Conservation (phyloP, 129 eudicot species). For the Pulicaria dysenterica region DNA sequence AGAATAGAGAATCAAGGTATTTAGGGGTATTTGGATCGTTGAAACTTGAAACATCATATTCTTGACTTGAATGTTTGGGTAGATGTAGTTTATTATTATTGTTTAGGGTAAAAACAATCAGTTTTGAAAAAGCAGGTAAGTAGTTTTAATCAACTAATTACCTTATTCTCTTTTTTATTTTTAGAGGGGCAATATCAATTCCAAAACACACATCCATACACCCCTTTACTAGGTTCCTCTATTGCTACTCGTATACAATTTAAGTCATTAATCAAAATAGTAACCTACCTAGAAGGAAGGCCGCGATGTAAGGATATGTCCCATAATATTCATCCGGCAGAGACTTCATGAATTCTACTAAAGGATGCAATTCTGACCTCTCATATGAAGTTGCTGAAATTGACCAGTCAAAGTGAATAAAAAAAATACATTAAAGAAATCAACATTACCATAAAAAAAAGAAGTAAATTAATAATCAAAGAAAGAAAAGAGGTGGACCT, state of each 20-base stretch:
- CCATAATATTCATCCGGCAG: constrained; percentile 34
- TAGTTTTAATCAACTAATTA: too few species aligned
- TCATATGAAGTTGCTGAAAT: constrained; percentile 88
- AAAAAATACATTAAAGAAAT: constrained; percentile 24
- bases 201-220: not conserved
- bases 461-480: not conserved
- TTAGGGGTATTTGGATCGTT: too few species aligned
- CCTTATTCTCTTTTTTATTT: too few species aligned
- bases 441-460: not conserved
- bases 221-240: not conserved
- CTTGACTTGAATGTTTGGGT: too few species aligned
- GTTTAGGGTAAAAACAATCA: too few species aligned
- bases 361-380: constrained; percentile 63
- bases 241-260: too few species aligned
- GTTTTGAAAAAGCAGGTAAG: too few species aligned
- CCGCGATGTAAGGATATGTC: too few species aligned
- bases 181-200: not conserved
- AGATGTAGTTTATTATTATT: too few species aligned
- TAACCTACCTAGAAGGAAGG: constrained; percentile 55
- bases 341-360: constrained; percentile 52
- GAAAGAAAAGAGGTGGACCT: constrained; percentile 41
- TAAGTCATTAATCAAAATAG: not conserved
- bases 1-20: too few species aligned
- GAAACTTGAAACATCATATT: too few species aligned
- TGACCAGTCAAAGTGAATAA: constrained; percentile 31